Evolutionary conservation across 805 yeast species (phyloP), one percentile per base, ranked within the genome.

Genomic region (Schwanniomyces vanrijiae): DNA sequence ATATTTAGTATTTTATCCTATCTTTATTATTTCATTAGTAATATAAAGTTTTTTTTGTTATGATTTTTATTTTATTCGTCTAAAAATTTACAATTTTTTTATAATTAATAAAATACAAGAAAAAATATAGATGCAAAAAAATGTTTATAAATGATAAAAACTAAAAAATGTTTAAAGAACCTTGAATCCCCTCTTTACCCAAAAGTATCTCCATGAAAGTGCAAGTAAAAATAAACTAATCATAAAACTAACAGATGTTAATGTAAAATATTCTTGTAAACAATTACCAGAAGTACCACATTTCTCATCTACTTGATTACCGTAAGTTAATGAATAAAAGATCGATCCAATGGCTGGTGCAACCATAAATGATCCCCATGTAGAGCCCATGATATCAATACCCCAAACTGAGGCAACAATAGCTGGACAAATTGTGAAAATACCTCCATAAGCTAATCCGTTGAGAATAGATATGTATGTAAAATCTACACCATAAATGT

Each of bases 291-390:
- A 38, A 11, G 43, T 40, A n/a, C 21, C 39, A 34, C 45, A 22
- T 24, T 65, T 58, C 13, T 50, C 40, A 53, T 88, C 94, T 54
- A 78, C 83, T 16, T 81, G 64, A 20, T 66, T 56, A 1, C 96
- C 97, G 61, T 85, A 90, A 10, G 83, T 53, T 43, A 87, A 57
- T 5, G 96, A 91, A 56, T 78, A 87, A 2, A 80, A 50, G 4
- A 86, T 71, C 1, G 92, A 75, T 1, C 96, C 96, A 2, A 88
- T 52, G 0, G 97, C 96, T 2, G 97, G 96, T 0, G 95, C 94
- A 29, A 88, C 76, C 78, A 90, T 85, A 62, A 90, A 88, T 21
- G 86, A 72, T 2, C 97, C 97, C 89, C 96, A 92, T 1, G 92
- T 87, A 2, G 96, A 87, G 0, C 97, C 98, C 65, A 92, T 82